Evolutionary conservation across 768 basidiomycete species (phyloP).

Genomic region (Royoungia palumana): DNA sequence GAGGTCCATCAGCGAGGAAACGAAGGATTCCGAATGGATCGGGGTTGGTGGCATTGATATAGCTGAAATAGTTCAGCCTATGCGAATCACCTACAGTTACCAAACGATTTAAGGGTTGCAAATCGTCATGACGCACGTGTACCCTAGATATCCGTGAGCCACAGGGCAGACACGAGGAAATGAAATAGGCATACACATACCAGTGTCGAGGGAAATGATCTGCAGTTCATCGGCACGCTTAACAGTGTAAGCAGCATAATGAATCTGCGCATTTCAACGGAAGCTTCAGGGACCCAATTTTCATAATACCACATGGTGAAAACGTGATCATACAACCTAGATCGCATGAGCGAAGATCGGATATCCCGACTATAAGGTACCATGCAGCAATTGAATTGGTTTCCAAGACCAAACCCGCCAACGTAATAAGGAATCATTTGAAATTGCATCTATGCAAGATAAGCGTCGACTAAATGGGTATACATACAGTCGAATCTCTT

Average conservation of each 20-base stretch:
- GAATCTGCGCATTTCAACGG: slow-evolving; percentile 35
- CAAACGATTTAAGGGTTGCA: background rate
- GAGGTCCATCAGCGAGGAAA: slow-evolving; percentile 50
- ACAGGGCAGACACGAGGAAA: background rate
- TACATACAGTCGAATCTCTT: too few species aligned
- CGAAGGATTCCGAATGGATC: slow-evolving; percentile 49
- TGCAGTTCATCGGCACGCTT: slow-evolving; percentile 41
- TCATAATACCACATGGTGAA: slow-evolving; percentile 42
- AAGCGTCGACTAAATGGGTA: too few species aligned
- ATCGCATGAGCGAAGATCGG: background rate
- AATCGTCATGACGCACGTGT: slow-evolving; percentile 24
- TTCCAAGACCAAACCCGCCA: slow-evolving; percentile 24
- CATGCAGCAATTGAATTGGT: slow-evolving; percentile 40
- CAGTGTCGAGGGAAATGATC: slow-evolving; percentile 44
- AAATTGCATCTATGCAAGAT: slow-evolving; percentile 8
- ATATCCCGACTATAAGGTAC: background rate
- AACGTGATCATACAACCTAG: slow-evolving; percentile 48
- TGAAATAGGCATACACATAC: slow-evolving; percentile 38
- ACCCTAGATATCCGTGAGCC: slow-evolving; percentile 24
- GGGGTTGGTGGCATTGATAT: slow-evolving; percentile 43
- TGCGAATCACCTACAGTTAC: background rate
- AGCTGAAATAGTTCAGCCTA: slow-evolving; percentile 46
- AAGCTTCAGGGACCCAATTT: slow-evolving; percentile 38
- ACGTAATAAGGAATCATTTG: slow-evolving; percentile 39
- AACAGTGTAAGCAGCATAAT: slow-evolving; percentile 46